These are phyloP conservation scores for Helenozyma rhizophorensis DNA, from an alignment of 805 yeast species.

Conservation along the genomic window DNA sequence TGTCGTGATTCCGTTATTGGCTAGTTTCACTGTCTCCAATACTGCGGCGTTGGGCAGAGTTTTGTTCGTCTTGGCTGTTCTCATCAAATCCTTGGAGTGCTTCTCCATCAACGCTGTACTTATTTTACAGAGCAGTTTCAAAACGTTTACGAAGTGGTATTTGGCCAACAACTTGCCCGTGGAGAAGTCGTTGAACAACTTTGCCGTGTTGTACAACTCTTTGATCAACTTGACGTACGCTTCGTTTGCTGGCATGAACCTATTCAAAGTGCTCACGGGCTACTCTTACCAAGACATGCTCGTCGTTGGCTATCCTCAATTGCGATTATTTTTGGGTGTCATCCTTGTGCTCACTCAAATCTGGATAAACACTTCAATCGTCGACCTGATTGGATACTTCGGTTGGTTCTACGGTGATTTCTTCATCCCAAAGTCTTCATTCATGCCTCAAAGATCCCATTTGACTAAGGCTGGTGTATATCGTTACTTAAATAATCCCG, in stretches of 20 bases:
- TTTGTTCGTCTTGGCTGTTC: constrained; percentile 38
- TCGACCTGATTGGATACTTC: constrained; percentile 69
- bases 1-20: constrained; percentile 38
- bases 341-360: constrained; percentile 55
- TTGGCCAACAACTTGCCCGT: constrained; percentile 62
- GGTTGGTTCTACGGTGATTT: constrained; percentile 94
- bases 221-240: constrained; percentile 51
- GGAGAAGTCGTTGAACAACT: constrained; percentile 63
- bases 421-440: constrained; percentile 51
- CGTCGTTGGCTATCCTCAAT: constrained; percentile 37
- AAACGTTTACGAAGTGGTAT: constrained; percentile 61
- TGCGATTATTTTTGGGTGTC: constrained; percentile 56
- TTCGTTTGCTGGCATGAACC: constrained; percentile 42
- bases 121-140: constrained; percentile 53
- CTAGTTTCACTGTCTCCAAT: constrained; percentile 23
- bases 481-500: constrained; percentile 79
- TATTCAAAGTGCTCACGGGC: constrained; percentile 20
- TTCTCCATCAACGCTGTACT: constrained; percentile 48
- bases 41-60: constrained; percentile 14
- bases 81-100: constrained; percentile 48
- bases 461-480: constrained; percentile 78
- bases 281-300: constrained; percentile 8
- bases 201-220: constrained; percentile 62
- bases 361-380: constrained; percentile 67
- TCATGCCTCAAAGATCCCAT: constrained; percentile 35